Percentiles rank a stretch among this genome's conserved stretches.
Evolutionary conservation across 2,329 filamentous ascomycete genomes (phyloP).

Genomic region (Chlorencoelia australis): DNA sequence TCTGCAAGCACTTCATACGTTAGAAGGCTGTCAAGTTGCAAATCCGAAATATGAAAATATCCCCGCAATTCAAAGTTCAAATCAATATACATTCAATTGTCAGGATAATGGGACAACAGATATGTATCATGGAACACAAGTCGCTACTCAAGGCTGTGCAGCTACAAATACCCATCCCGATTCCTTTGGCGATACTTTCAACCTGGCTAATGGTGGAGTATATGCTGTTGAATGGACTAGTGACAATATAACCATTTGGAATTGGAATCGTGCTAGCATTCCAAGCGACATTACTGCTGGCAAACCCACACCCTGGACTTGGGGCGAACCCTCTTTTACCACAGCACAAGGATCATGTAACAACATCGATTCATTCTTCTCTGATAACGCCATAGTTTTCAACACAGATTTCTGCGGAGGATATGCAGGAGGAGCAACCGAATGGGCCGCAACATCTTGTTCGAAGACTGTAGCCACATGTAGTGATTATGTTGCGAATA

Average conservation of each 20-base stretch:
- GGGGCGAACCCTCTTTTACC: slow-evolving; percentile 61
- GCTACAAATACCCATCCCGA: slow-evolving; percentile 31
- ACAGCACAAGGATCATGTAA: slow-evolving; percentile 51
- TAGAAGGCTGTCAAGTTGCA: slow-evolving; percentile 33
- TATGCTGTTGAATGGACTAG: slow-evolving; percentile 63
- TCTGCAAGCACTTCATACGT: slow-evolving; percentile 52
- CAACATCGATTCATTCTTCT: slow-evolving; percentile 55
- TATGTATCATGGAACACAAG: slow-evolving; percentile 30
- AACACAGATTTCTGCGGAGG: slow-evolving; percentile 71
- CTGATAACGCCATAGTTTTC: slow-evolving; percentile 60
- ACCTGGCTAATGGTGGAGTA: slow-evolving; percentile 52
- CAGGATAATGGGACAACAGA: slow-evolving; percentile 13
- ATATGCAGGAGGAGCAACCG: slow-evolving; percentile 34
- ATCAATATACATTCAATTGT: slow-evolving; percentile 16
- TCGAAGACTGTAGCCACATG: slow-evolving; percentile 34
- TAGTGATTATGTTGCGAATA: slow-evolving; percentile 18
- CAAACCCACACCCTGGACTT: slow-evolving; percentile 51
- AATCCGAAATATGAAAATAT: too few species aligned
- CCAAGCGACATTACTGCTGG: slow-evolving; percentile 50
- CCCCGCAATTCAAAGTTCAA: too few species aligned
- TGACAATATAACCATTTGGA: slow-evolving; percentile 61
- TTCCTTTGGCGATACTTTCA: slow-evolving; percentile 49
- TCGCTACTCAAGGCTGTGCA: slow-evolving; percentile 22
- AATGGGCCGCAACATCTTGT: slow-evolving; percentile 40
- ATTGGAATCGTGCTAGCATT: slow-evolving; percentile 54